Evolutionary conservation across 1,284 basidiomycete genomes (phyloP).

Genomic region (Apiotrichum porosum): DNA sequence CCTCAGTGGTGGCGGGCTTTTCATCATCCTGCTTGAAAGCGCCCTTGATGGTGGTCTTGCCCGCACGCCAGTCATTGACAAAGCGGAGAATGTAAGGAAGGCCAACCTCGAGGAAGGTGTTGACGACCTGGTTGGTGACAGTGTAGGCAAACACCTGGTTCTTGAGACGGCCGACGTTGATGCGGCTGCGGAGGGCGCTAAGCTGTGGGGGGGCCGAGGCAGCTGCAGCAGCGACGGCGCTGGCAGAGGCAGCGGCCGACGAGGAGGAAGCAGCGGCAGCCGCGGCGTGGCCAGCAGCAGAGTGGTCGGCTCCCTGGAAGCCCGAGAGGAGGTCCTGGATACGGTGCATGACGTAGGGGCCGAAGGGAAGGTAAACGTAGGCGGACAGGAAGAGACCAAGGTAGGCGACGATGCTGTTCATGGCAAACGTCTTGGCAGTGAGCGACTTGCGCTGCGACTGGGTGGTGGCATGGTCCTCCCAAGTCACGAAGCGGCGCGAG

Average conservation of each 20-base stretch:
- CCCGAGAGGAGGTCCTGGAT: conserved; percentile 51
- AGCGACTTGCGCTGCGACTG: conserved; percentile 71
- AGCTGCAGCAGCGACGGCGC: no score
- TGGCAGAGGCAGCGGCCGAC: background rate
- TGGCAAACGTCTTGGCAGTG: conserved; percentile 78
- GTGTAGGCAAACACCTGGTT: conserved; percentile 90
- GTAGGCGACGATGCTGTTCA: conserved; percentile 74
- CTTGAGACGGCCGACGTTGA: conserved; percentile 63
- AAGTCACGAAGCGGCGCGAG: conserved; percentile 68
- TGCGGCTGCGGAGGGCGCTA: conserved; percentile 15
- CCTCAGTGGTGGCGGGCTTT: conserved; percentile 15
- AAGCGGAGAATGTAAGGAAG: conserved; percentile 73
- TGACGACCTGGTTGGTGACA: conserved; percentile 84
- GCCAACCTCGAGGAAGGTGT: conserved; percentile 76
- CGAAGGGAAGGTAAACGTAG: conserved; percentile 89
- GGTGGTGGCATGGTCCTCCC: conserved; percentile 86
- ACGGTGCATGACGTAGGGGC: conserved; percentile 67
- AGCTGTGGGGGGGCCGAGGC: background rate
- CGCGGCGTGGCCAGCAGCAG: background rate
- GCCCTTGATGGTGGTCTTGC: conserved; percentile 42
- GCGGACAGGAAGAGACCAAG: conserved; percentile 76
- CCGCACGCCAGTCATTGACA: conserved; percentile 55
- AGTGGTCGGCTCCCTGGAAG: background rate
- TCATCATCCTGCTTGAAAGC: conserved; percentile 8
- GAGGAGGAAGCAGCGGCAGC: background rate